A percentile compares a stretch with the other conserved stretches of the same genome.
These are phyloP conservation scores for Aspergillus latus DNA, from an alignment of 2,329 filamentous ascomycete genomes.

Conservation along the genomic window DNA sequence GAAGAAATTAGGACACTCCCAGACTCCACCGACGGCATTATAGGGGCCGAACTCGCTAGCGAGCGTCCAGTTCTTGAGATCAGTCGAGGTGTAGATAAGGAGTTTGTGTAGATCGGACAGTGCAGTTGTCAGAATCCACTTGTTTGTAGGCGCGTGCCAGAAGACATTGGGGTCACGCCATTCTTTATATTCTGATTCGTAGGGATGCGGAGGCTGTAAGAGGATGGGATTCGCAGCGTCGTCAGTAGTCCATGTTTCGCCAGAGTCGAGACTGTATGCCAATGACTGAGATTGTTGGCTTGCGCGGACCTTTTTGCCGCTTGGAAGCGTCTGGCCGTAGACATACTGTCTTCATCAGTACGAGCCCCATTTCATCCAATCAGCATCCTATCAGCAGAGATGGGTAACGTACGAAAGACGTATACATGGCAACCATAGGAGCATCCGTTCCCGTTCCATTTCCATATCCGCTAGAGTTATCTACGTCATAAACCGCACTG, in stretches of 20 bases:
- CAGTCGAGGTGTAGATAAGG: constrained; percentile 25
- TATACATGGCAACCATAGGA: constrained; percentile 63
- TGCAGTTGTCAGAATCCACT: constrained; percentile 24
- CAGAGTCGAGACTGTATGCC: constrained; percentile 15
- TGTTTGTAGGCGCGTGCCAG: constrained; percentile 23
- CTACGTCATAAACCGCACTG: constrained; percentile 59
- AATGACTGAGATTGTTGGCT: constrained; percentile 17
- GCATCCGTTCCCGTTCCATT: constrained; percentile 52
- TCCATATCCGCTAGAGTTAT: constrained; percentile 68
- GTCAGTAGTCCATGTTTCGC: constrained; percentile 43
- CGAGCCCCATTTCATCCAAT: no score
- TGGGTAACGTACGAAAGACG: constrained; percentile 34
- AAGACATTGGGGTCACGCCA: constrained; percentile 65
- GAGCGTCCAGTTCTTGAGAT: constrained; percentile 29
- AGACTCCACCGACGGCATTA: constrained; percentile 30
- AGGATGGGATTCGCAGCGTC: constrained; percentile 60
- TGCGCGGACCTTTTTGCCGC: constrained; percentile 21
- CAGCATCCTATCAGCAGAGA: no score
- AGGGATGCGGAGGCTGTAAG: constrained; percentile 45
- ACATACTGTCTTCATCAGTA: constrained; percentile 20
- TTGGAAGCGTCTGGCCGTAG: constrained; percentile 22
- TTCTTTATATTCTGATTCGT: constrained; percentile 41
- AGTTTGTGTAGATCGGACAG: constrained; percentile 25
- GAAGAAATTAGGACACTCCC: constrained; percentile 33
- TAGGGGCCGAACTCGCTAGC: constrained; percentile 27